These are phyloP conservation scores for Fusarium sp. DNA, from an alignment of 2,329 filamentous ascomycete genomes.

Conservation along the genomic window DNA sequence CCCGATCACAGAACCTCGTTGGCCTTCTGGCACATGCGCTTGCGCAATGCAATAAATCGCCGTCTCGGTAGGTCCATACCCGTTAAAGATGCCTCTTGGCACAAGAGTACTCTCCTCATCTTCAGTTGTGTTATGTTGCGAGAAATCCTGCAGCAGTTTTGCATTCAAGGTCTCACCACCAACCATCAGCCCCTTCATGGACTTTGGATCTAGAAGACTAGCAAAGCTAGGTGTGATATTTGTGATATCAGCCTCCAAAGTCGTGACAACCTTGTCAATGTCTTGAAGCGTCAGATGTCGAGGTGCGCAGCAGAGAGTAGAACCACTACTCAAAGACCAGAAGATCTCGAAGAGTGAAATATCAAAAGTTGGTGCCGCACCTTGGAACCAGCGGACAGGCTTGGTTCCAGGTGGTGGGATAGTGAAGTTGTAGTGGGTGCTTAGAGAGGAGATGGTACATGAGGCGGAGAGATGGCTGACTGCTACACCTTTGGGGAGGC, in stretches of 20 bases:
- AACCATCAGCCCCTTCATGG: slow-evolving; percentile 14
- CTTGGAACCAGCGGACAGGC: slow-evolving; percentile 24
- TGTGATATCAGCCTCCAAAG: slow-evolving; percentile 13
- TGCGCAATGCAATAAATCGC: slow-evolving; percentile 27
- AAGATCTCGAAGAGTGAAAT: slow-evolving; percentile 26
- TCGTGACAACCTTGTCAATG: slow-evolving; percentile 13
- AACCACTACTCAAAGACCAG: slow-evolving; percentile 17
- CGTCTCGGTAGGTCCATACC: slow-evolving; percentile 17
- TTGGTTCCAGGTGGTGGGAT: neutral
- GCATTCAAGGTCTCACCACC: slow-evolving; percentile 28
- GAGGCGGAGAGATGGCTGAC: slow-evolving; percentile 19
- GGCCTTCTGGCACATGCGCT: neutral
- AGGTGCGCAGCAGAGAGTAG: slow-evolving; percentile 23
- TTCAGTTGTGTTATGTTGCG: neutral
- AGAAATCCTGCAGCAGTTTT: slow-evolving; percentile 10
- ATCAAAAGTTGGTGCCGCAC: slow-evolving; percentile 21
- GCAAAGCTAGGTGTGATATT: slow-evolving; percentile 26
- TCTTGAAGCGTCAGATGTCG: slow-evolving; percentile 10
- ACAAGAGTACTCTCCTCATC: rapidly evolving
- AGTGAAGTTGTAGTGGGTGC: slow-evolving; percentile 8
- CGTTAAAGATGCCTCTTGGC: slow-evolving; percentile 16
- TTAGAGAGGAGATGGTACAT: slow-evolving; percentile 11
- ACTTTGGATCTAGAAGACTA: slow-evolving; percentile 1
- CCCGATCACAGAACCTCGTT: slow-evolving; percentile 17
- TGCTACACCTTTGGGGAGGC: slow-evolving; percentile 12